These are phyloP conservation scores for Thelonectria olida DNA, from an alignment of 2,329 filamentous ascomycete species.

Conservation along the genomic window DNA sequence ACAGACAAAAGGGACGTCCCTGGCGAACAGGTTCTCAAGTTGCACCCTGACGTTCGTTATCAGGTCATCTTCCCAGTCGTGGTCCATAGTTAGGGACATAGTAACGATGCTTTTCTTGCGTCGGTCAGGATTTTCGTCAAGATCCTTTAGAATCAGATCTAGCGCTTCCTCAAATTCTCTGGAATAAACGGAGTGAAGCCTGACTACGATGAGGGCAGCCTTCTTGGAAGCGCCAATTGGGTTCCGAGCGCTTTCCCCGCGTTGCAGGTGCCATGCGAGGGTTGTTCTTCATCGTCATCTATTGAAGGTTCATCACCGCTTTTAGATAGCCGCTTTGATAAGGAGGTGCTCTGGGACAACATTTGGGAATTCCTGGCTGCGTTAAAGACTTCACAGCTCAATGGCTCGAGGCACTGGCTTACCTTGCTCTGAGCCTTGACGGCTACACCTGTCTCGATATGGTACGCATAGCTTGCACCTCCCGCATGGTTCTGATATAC, in stretches of 20 bases:
- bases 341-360: neutral
- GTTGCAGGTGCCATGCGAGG: slow-evolving; percentile 6
- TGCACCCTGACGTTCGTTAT: neutral
- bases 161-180: neutral
- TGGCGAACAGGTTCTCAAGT: neutral
- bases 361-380: neutral
- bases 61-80: slow-evolving; percentile 1
- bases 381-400: neutral
- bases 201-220: slow-evolving; percentile 7
- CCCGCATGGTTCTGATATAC: slow-evolving; percentile 5
- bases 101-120: slow-evolving; percentile 7
- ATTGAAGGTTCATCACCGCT: neutral
- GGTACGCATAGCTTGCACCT: slow-evolving; percentile 2
- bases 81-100: neutral
- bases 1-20: slow-evolving; percentile 2
- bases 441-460: neutral
- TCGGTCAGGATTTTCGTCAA: slow-evolving; percentile 1
- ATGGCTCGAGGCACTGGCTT: neutral
- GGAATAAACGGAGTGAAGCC: neutral
- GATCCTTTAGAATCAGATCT: neutral
- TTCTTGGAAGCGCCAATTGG: slow-evolving; percentile 8
- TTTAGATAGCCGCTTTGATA: neutral
- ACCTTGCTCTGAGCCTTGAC: neutral
- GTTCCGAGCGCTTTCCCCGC: slow-evolving; percentile 15
- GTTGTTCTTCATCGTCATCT: neutral